These are phyloP conservation scores for Podaxis rugospora DNA, from an alignment of 768 basidiomycete species.

Conservation along the genomic window DNA sequence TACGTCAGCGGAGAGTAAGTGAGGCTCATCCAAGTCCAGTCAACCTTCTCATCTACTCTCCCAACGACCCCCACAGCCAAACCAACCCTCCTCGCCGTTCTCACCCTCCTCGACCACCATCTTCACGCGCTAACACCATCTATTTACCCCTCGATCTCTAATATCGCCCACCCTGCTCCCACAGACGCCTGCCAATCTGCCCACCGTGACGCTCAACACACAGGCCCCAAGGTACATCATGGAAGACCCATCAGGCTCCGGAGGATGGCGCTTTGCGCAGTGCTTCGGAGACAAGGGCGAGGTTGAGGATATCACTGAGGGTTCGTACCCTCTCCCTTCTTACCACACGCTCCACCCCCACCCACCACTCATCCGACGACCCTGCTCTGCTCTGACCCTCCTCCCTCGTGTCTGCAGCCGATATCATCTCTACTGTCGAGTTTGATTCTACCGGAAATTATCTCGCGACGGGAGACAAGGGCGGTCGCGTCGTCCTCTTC, in stretches of 20 bases:
- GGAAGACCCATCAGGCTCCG: conserved; percentile 85
- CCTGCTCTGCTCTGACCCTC: background rate
- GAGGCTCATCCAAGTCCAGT: background rate
- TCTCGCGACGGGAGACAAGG: conserved; percentile 99
- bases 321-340: conserved; percentile 36
- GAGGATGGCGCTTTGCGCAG: conserved; percentile 98
- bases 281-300: conserved; percentile 99
- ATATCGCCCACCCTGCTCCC: conserved; percentile 6
- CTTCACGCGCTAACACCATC: conserved; percentile 16
- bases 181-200: conserved; percentile 17
- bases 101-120: conserved; percentile 17
- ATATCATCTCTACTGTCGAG: conserved; percentile 99
- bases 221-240: conserved; percentile 35
- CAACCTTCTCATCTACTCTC: conserved; percentile 15
- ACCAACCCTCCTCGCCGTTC: conserved; percentile 19
- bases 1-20: conserved; percentile 19
- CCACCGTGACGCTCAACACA: conserved; percentile 17
- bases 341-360: background rate
- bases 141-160: conserved; percentile 4
- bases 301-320: conserved; percentile 99
- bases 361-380: conserved; percentile 1
- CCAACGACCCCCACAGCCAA: conserved; percentile 16
- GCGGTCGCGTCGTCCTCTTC: conserved; percentile 96
- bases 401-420: conserved; percentile 55
- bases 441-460: conserved; percentile 99